Base-by-base conservation (phyloP, 1,284 basidiomycete genomes). In the Cryptococcus sp. region DNA sequence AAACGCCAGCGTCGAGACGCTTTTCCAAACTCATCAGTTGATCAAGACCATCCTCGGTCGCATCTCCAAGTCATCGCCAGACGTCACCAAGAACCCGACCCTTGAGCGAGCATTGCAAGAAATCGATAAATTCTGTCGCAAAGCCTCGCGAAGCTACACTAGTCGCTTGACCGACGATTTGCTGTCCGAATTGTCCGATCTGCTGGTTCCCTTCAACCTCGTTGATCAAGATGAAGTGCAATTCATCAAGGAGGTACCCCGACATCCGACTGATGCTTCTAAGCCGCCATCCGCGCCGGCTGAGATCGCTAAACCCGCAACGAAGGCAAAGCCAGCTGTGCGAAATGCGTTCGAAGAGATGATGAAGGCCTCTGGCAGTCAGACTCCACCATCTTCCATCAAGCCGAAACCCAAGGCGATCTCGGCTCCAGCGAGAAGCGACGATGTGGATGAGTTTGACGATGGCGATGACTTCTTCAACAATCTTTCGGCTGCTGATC, bases 11-110 rank as follows among this genome's bases (percentile, higher is more conserved):
- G 84, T 88, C 67, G 92, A 94, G 71, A 82, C 93, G 8, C 80
- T 95, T 0, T 88, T 93, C 75, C 93, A 95, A 69, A 88, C 91
- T 0, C 91, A 90, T 63, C 83, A 89, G 56, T 81, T 96, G 8
- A 79, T 95, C 47, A 87, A 89, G 70, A 85, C 87, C 10, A 81
- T 95, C 38, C 81, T 94, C 47, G 83, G 85, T 27, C 84, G 87
- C 4, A 69, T 76, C 49, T 56, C 50, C 49, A 72, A 70, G 50
- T 60, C 67, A 0, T 58, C 57, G 3, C 65, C 71, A 0, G 70
- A 76, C 46, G 49, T 75, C 3, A 47, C 66, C 5, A 58, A 61
- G 20, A 61, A 69, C 11, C 64, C 65, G 1, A 51, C 61, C 11
- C 65, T 75, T 1, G 68, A 72, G 51, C 54, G 49, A 20, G 67